Evolutionary conservation across 306 rosid genomes (phyloP), one percentile per base, ranked within the genome.

Genomic region (Crotalaria pallida): DNA sequence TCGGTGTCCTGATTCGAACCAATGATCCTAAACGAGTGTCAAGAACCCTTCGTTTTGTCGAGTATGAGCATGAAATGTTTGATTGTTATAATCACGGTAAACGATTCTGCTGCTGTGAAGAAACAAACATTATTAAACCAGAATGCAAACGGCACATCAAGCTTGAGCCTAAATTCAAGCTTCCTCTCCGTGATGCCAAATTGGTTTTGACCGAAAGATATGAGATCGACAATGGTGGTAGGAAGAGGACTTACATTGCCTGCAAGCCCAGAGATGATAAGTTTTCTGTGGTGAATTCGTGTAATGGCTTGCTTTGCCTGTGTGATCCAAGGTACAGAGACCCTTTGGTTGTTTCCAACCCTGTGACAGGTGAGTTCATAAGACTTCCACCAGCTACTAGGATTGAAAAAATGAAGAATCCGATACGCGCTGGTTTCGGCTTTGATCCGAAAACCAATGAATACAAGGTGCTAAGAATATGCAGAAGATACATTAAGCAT

Each of bases 291-390:
- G 69, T 68, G 41, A 77, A 77, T 63, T 67, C 77, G 0, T 77
- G 80, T 11, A 77, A 69, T 23, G 80, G 80, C 16, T 58, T 77
- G 4, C 48, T 82, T 61, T 77, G 74, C 63, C 49, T 82, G 77
- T 67, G 22, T 38, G 22, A 40, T 3, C n/a, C 49, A 1, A 1
- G 0, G 4, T 1, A 11, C 0, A 3, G 45, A 7, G 15, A 49
- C 5, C 60, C 77, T 19, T 22, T 49, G 11, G 49, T 56, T 41
- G 69, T 77, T 1, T 77, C 77, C 76, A 81, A 76, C 2, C 79
- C 76, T 21, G 8, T 58, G 4, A 76, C 53, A 1, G 73, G 81
- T 1, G 79, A 77, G 18, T 77, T 60, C 18, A 47, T 55, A 5
- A 49, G 36, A 44, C 49, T 78, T 56, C 74, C 69, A 24, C 2